These are phyloP conservation scores for Blepharisma japonicum DNA, from an alignment of 73 alveolate species.

Conservation along the genomic window DNA sequence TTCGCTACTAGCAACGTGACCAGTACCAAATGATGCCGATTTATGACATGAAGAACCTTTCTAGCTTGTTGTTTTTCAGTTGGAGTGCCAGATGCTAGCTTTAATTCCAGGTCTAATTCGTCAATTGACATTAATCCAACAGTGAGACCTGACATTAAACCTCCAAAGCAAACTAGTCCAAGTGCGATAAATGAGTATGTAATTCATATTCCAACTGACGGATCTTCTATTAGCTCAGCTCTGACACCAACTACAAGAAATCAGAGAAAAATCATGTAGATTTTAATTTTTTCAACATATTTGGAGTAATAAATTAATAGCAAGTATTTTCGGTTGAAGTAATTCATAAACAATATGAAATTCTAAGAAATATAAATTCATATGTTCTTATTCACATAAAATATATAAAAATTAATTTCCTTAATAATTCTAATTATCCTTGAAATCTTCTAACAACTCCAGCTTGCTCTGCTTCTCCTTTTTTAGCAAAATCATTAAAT, in stretches of 20 bases:
- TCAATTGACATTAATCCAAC: conserved; percentile 93
- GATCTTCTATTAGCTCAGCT: too few relatives aligned
- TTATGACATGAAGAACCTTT: conserved; percentile 61
- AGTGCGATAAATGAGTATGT: conserved; percentile 19
- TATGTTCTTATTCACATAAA: too few relatives aligned
- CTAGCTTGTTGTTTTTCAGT: conserved; percentile 61
- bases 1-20: conserved; percentile 86
- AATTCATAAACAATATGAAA: too few relatives aligned
- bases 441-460: not conserved
- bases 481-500: conserved; percentile 76
- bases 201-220: too few relatives aligned
- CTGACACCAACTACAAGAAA: too few relatives aligned
- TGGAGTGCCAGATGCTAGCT: conserved; percentile 71
- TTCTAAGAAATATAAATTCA: too few relatives aligned
- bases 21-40: conserved; percentile 81
- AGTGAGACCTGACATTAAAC: conserved; percentile 94
- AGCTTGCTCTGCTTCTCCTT: conserved; percentile 45
- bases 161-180: conserved; percentile 83
- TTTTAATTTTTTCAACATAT: too few relatives aligned
- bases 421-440: too few relatives aligned
- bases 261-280: too few relatives aligned
- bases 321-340: too few relatives aligned
- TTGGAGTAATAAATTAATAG: too few relatives aligned
- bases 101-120: conserved; percentile 78
- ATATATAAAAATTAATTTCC: too few relatives aligned